Evolutionary conservation across 441 rosid genomes (phyloP), one percentile per base, ranked within the genome.

Genomic region (Populus hybrid): DNA sequence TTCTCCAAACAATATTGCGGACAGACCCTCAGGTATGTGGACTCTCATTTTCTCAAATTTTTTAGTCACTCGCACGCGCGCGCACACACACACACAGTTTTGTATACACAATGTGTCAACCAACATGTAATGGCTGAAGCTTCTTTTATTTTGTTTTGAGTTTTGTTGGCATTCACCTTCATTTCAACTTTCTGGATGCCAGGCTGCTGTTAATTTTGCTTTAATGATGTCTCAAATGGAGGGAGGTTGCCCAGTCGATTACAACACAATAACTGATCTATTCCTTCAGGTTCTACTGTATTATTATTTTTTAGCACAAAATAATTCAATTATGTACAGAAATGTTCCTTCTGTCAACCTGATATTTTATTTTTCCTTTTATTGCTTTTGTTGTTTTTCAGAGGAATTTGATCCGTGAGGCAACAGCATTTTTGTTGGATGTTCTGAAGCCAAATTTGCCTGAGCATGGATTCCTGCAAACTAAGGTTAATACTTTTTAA

Each of bases 151-250:
- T 72, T 59, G 66, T 59, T 57, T 36, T 30, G 9, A 21, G 57
- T 59, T 40, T 42, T 70, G 30, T 70, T 71, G 19, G 32, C 30
- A 63, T 53, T 73, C 50, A 53, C 28, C 24, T 32, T 12, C 6
- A 2, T n/a, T 8, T 32, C 24, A 70, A 70, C 42, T 65, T 74
- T 40, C 16, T 74, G 77, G 67, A 53, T 42, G 83, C 77, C 87
- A 94, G 98, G 98, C 97, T 50, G 98, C 98, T 78, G 92, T 94
- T 77, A 94, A 94, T 83, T 94, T 94, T 90, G 94, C 97, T 59
- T 79, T 94, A 77, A 94, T 94, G 98, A 94, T 94, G 98, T 91
- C 98, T 71, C 97, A 94, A 91, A 94, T 94, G 97, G 98, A 94
- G 84, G 98, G 98, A 76, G 98, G 97, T 61, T 92, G 94, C 81